phyloP scores from a whole-genome alignment of 441 rosid genomes.

The Pelargonium exstipulatum region DNA sequence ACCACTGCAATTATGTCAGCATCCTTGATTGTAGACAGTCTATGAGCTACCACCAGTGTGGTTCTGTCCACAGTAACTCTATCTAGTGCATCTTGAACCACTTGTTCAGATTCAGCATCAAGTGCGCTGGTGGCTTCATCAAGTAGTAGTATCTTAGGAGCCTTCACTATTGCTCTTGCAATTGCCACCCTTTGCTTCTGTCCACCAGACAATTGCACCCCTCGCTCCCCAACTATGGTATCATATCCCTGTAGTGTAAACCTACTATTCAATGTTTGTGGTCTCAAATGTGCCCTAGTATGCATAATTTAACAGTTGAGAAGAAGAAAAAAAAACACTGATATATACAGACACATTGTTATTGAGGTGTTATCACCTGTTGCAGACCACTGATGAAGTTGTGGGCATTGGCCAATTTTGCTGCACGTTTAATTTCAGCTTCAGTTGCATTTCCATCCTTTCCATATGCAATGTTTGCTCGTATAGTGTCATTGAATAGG shows the following conservation, averaged over 20 bases:
- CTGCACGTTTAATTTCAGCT: conserved; percentile 50
- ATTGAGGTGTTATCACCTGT: conserved; percentile 33
- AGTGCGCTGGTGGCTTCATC: conserved; percentile 77
- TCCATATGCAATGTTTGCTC: conserved; percentile 71
- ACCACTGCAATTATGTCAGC: conserved; percentile 62
- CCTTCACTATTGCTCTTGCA: conserved; percentile 61
- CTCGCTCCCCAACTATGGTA: conserved; percentile 64
- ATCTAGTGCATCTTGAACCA: conserved; percentile 64
- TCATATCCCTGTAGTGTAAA: conserved; percentile 49
- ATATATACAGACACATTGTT: not conserved
- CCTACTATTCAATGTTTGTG: not conserved
- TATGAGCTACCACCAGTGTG: conserved; percentile 60
- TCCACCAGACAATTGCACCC: conserved; percentile 62
- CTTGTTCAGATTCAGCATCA: conserved; percentile 59
- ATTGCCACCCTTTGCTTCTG: conserved; percentile 77
- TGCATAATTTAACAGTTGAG: not conserved
- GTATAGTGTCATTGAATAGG: conserved; percentile 67
- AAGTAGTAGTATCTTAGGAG: conserved; percentile 46
- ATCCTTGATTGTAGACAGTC: conserved; percentile 49
- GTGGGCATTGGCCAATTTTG: conserved; percentile 74
- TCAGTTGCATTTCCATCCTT: conserved; percentile 56
- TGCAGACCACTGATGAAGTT: conserved; percentile 61
- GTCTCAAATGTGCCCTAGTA: not conserved
- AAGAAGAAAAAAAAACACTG: not conserved
- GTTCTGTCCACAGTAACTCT: conserved; percentile 50